Evolutionary conservation across 2,329 filamentous ascomycete genomes (phyloP), one percentile per base, ranked within the genome.

Genomic region (Talaromyces rugulosus): DNA sequence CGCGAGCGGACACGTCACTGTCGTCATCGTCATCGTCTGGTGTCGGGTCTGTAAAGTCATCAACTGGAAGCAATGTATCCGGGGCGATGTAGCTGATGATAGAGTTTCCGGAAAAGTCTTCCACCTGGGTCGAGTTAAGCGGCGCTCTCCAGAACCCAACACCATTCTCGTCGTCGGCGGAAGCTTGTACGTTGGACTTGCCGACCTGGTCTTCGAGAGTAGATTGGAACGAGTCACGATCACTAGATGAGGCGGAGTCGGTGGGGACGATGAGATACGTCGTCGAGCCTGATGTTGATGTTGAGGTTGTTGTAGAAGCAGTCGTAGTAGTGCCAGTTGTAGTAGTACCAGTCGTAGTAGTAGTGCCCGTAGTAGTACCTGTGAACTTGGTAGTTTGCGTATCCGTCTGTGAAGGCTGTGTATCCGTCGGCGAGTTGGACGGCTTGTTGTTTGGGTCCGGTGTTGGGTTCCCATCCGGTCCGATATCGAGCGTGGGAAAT

Each of bases 401-500:
- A 2, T 28, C 16, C 9, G 50, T 53, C 30, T 51, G 44, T 3
- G 44, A 51, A 23, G 27, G 50, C 50, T 53, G 50, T n/a, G 50
- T 30, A 9, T 53, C 1, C 7, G 50, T 30, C 30, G 28, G 16
- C 16, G 50, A 53, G 28, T 53, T 53, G 30, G 50, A 53, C 27
- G 50, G 50, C 1, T 31, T 16, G 16, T 53, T 53, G 31, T 56
- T 56, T 9, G 54, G 54, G 34, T 56, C 54, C n/a, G 54, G 54
- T 8, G 54, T 56, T 1, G 54, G 54, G 5, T 56, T 36, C 3
- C 54, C 54, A 36, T 56, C 54, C 18, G 54, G 54, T 4, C 31
- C 54, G 23, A 56, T 56, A 33, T 56, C 54, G 30, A 56, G 54
- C 31, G 54, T 56, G 16, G 54, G 54, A 40, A 56, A 56, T 5